These are phyloP conservation scores for Vitis labrusca DNA, from an alignment of 164 flowering plant species.

Conservation along the genomic window DNA sequence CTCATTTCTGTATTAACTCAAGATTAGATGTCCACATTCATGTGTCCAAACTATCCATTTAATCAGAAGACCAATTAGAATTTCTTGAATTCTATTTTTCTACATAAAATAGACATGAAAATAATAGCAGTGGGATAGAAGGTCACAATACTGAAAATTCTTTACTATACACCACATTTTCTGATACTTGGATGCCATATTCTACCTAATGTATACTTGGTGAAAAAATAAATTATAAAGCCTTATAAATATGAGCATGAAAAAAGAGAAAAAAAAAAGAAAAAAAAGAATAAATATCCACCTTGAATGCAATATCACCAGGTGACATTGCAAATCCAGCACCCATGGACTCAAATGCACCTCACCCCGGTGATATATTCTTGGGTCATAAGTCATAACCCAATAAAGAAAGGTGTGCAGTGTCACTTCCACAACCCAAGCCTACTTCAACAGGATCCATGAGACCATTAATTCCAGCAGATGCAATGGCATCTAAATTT, in stretches of 20 bases:
- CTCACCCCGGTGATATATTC: slow-evolving; percentile 89
- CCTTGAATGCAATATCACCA: slow-evolving; percentile 99
- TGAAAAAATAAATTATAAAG: no score
- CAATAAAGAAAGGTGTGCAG: slow-evolving; percentile 88
- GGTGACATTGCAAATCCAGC: slow-evolving; percentile 98
- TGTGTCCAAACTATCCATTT: neutral
- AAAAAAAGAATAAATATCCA: slow-evolving; percentile 16
- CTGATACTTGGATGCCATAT: neutral
- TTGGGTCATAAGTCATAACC: slow-evolving; percentile 91
- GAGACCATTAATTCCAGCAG: slow-evolving; percentile 94
- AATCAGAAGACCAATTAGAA: neutral
- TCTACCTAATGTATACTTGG: neutral
- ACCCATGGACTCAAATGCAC: slow-evolving; percentile 99
- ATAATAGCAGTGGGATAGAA: neutral
- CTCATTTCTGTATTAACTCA: neutral
- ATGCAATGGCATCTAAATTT: slow-evolving; percentile 87
- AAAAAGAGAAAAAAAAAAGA: neutral
- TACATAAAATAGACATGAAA: neutral
- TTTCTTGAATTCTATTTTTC: neutral
- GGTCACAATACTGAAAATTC: neutral
- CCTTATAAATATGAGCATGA: no score
- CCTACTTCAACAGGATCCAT: slow-evolving; percentile 99
- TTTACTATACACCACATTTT: neutral
- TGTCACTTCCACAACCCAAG: slow-evolving; percentile 95
- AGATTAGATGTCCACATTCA: neutral